Evolutionary conservation across 2,329 filamentous ascomycete genomes (phyloP), one percentile per base, ranked within the genome.

Genomic region (Hirsutella thompsonii): DNA sequence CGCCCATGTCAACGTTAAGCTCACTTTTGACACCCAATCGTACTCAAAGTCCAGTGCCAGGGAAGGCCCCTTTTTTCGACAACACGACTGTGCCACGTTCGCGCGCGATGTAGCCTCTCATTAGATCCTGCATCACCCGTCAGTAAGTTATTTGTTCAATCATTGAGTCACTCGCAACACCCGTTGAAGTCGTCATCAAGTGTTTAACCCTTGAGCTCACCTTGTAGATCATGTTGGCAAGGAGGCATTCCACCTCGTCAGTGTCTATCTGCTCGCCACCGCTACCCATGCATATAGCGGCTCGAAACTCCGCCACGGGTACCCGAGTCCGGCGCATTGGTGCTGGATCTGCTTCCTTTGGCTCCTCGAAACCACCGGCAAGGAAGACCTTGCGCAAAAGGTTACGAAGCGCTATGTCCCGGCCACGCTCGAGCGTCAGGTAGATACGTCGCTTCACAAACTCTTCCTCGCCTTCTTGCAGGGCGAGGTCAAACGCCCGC

Each of bases 211-310:
- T 6, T 26, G 23, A 11, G 52, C 63, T 50, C 62, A 94, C 90
- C 78, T 96, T 98, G 69, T 96, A 98, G 46, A 98, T 94, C 75
- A 95, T 85, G 58, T 95, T 96, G 21, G 92, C 87, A 54, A 98
- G 58, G 52, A 95, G 66, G 59, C 92, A 98, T 61, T 98, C 93
- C 4, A 96, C 89, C 61, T 98, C 92, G 56, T 98, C 93, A 26
- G 75, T 72, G 52, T 95, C 92, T 28, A 93, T 68, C 28, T 69
- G 64, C 55, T 83, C 70, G 42, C 71, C 69, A 38, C 72, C 70
- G 49, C 75, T 80, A 40, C 79, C 81, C 52, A 94, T 71, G 54
- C 80, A 80, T 44, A 96, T 75, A 8, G 87, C 93, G 6, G 87
- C 84, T 20, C 77, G 79, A 52, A 98, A 96, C 51, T 96, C 86